These are phyloP conservation scores for Metschnikowia matae DNA, from an alignment of 805 yeast species.

Conservation along the genomic window DNA sequence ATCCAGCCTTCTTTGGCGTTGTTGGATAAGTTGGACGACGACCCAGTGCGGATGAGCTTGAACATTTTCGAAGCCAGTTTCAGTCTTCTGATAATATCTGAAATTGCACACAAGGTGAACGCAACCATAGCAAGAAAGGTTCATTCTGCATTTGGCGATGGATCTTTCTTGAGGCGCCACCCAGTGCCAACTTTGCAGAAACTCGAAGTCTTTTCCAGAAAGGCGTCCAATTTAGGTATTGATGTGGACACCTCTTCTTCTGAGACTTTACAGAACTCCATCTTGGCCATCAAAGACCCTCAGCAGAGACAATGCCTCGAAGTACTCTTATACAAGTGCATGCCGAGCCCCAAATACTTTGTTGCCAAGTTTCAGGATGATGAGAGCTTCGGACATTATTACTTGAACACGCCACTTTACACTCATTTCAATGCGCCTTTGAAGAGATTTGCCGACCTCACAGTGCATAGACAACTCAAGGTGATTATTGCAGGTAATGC, in stretches of 20 bases:
- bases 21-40: conserved; percentile 82
- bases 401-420: conserved; percentile 77
- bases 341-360: conserved; percentile 82
- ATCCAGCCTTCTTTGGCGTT: conserved; percentile 56
- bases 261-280: conserved; percentile 65
- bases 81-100: conserved; percentile 61
- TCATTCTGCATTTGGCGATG: conserved; percentile 72
- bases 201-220: conserved; percentile 72
- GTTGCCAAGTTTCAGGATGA: conserved; percentile 85
- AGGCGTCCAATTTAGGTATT: conserved; percentile 61
- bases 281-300: conserved; percentile 59
- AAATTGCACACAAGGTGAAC: conserved; percentile 77
- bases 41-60: conserved; percentile 64
- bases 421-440: conserved; percentile 94
- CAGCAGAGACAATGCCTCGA: conserved; percentile 70
- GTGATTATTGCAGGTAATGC: conserved; percentile 44
- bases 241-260: conserved; percentile 71
- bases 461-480: conserved; percentile 90
- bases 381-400: conserved; percentile 73
- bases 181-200: conserved; percentile 78
- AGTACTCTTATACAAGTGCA: conserved; percentile 71
- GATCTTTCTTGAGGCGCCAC: conserved; percentile 83
- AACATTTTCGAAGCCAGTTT: conserved; percentile 64
- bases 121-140: conserved; percentile 78
- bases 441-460: conserved; percentile 85